Conservation (phyloP, 2,329 filamentous ascomycete species). For the Scortechinia acanthostroma region DNA sequence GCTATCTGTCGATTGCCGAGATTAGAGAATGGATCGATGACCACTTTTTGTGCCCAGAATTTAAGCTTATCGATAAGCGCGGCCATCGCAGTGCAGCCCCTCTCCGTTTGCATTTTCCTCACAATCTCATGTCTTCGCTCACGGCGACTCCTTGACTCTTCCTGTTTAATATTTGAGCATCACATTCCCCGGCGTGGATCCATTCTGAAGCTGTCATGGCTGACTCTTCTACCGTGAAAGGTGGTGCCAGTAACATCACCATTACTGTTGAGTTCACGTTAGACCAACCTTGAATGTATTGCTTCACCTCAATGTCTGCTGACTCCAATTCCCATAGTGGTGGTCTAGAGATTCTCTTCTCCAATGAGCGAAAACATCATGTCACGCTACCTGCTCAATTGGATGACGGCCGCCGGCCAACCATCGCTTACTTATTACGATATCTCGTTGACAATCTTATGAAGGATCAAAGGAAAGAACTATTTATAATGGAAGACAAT, state of each 20-base stretch:
- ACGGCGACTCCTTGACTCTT: too few species aligned
- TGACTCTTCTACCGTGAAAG: background rate
- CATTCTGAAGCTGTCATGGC: too few species aligned
- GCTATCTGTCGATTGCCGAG: too few species aligned
- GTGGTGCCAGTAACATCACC: conserved; percentile 26
- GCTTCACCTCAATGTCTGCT: conserved; percentile 8
- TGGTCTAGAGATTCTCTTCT: conserved; percentile 89
- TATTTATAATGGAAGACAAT: conserved; percentile 81
- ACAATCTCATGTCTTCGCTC: too few species aligned
- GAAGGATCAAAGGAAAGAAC: conserved; percentile 76
- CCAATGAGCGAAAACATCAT: conserved; percentile 68
- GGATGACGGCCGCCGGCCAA: conserved; percentile 51
- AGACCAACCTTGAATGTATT: conserved; percentile 10
- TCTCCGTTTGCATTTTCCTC: too few species aligned
- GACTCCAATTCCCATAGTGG: conserved; percentile 44
- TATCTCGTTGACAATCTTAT: conserved; percentile 77
- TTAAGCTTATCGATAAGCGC: background rate
- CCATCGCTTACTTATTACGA: conserved; percentile 69
- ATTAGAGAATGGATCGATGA: too few species aligned
- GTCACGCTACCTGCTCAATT: conserved; percentile 61
- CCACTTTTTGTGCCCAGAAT: background rate
- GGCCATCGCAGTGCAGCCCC: too few species aligned
- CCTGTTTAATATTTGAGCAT: too few species aligned
- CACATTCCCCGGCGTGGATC: too few species aligned
- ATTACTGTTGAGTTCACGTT: conserved; percentile 61